phyloP scores from a whole-genome alignment of 2,329 filamentous ascomycete species.

The Ophiostoma quercus region DNA sequence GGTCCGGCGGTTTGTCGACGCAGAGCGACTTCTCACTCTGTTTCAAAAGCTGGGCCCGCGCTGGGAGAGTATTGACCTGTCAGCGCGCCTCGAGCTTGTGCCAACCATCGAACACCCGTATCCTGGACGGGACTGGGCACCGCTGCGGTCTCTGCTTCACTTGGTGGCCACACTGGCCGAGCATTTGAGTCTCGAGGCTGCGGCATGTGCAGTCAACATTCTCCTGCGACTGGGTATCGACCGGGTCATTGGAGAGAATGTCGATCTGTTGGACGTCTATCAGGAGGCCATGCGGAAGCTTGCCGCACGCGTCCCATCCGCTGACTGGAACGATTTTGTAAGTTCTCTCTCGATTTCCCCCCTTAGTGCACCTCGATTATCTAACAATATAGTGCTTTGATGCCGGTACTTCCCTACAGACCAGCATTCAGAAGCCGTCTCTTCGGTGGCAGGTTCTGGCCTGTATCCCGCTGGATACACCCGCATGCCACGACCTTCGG shows the following conservation, averaged over 20 bases:
- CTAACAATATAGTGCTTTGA: slow-evolving; percentile 40
- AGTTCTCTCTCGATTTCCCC: slow-evolving; percentile 23
- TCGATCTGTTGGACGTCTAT: slow-evolving; percentile 39
- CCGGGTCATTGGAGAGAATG: slow-evolving; percentile 42
- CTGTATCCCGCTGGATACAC: slow-evolving; percentile 51
- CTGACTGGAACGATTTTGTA: slow-evolving; percentile 38
- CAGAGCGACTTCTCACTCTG: slow-evolving; percentile 45
- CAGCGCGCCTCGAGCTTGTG: slow-evolving; percentile 25
- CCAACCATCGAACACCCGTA: slow-evolving; percentile 29
- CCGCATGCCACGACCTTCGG: slow-evolving; percentile 54
- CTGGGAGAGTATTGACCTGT: slow-evolving; percentile 38
- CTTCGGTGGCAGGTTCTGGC: slow-evolving; percentile 55
- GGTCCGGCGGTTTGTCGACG: slow-evolving; percentile 42
- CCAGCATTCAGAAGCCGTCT: slow-evolving; percentile 43
- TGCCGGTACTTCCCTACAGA: slow-evolving; percentile 45
- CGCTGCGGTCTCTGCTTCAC: slow-evolving; percentile 41
- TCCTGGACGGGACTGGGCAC: slow-evolving; percentile 42
- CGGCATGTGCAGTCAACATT: slow-evolving; percentile 41
- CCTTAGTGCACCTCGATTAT: too few relatives aligned
- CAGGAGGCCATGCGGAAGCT: slow-evolving; percentile 44
- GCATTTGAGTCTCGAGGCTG: slow-evolving; percentile 34
- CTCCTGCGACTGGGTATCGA: slow-evolving; percentile 55
- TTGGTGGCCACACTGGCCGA: slow-evolving; percentile 40
- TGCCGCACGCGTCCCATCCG: slow-evolving; percentile 38
- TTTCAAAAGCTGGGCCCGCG: slow-evolving; percentile 56